These are phyloP conservation scores for Plantago major DNA, from an alignment of 257 asterid genomes.

Conservation along the genomic window DNA sequence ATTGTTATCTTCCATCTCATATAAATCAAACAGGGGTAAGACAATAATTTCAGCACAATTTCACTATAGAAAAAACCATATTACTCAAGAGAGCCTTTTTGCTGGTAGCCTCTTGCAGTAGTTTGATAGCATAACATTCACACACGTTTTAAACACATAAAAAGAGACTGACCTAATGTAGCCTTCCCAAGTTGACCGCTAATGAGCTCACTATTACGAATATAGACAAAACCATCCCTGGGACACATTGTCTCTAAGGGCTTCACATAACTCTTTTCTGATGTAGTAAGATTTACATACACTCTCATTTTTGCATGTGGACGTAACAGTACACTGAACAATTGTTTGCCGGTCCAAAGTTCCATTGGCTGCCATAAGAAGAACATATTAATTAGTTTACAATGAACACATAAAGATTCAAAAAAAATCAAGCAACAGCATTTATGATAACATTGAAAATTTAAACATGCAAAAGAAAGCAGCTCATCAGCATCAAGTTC, in stretches of 20 bases:
- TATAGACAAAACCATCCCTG: slow-evolving; percentile 80
- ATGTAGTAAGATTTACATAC: slow-evolving; percentile 69
- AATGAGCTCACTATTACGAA: slow-evolving; percentile 90
- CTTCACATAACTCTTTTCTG: slow-evolving; percentile 61
- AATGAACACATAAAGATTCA: slow-evolving; percentile 5
- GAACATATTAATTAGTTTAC: slow-evolving; percentile 4
- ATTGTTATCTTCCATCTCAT: neutral
- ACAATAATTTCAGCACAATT: slow-evolving; percentile 3
- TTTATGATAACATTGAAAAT: neutral
- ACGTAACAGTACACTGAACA: slow-evolving; percentile 70
- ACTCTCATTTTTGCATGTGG: slow-evolving; percentile 77
- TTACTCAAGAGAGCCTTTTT: neutral
- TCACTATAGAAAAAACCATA: slow-evolving; percentile 13
- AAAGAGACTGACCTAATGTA: slow-evolving; percentile 69
- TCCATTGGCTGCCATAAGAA: slow-evolving; percentile 70
- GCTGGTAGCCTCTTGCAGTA: no score
- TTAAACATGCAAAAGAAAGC: slow-evolving; percentile 7
- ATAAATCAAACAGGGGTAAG: neutral
- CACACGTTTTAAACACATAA: slow-evolving; percentile 10
- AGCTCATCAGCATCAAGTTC: slow-evolving; percentile 19
- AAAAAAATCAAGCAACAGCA: slow-evolving; percentile 9
- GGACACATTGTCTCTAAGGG: slow-evolving; percentile 77
- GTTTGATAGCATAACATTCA: no score
- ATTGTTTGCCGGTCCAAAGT: slow-evolving; percentile 97
- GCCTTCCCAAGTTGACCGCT: slow-evolving; percentile 98